A percentile compares a stretch with the other conserved stretches of the same genome.
Conservation (phyloP, 208 protist species). For the Leishmania braziliensis region DNA sequence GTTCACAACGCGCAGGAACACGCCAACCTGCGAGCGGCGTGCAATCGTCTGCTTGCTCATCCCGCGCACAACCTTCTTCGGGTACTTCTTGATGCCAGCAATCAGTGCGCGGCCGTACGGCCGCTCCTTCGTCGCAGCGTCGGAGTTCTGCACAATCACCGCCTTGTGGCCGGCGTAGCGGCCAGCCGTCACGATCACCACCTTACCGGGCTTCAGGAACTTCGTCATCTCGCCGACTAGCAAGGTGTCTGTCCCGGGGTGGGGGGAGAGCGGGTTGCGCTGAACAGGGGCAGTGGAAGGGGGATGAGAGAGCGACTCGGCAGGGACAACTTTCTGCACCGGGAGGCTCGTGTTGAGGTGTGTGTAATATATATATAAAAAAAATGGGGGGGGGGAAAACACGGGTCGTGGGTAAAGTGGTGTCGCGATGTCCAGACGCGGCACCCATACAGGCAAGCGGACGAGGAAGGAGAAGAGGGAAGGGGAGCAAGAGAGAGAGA, state of each 20-base stretch:
- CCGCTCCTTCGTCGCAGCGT: slow-evolving; percentile 87
- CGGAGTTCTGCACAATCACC: slow-evolving; percentile 97
- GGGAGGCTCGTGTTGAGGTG: neutral
- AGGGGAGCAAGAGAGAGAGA: neutral
- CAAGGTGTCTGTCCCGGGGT: slow-evolving; percentile 20
- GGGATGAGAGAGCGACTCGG: neutral
- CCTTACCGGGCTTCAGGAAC: slow-evolving; percentile 97
- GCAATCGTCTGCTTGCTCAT: slow-evolving; percentile 95
- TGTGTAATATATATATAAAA: no score
- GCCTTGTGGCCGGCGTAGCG: slow-evolving; percentile 98
- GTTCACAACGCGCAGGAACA: slow-evolving; percentile 98
- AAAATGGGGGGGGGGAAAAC: no score
- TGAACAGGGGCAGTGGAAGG: neutral
- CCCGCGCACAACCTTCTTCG: slow-evolving; percentile 92
- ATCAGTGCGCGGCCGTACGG: slow-evolving; percentile 96
- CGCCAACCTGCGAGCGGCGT: slow-evolving; percentile 92
- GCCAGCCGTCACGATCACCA: slow-evolving; percentile 97
- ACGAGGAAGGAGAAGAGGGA: neutral
- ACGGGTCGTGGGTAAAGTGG: no score
- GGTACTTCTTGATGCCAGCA: slow-evolving; percentile 96
- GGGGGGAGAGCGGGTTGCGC: slow-evolving; percentile 10
- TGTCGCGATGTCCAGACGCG: neutral
- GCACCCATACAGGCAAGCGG: neutral
- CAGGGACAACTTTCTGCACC: slow-evolving; percentile 9
- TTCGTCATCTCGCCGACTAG: slow-evolving; percentile 65